Base-by-base conservation (phyloP, 1,139 yeast species). In the Suhomyces atakaporum region DNA sequence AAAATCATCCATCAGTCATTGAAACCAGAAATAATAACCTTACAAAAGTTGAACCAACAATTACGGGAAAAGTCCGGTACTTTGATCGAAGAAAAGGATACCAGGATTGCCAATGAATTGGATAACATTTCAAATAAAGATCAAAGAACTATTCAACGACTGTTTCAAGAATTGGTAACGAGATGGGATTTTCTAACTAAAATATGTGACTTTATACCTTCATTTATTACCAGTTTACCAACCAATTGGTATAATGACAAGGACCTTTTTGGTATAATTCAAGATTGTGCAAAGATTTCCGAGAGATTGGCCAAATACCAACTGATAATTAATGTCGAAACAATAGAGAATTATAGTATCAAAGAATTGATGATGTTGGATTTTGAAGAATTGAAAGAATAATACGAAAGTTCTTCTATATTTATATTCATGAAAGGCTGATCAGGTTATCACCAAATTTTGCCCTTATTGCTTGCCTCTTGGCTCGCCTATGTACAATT, bases 201-300 rank as follows among this genome's bases (percentile, higher is more conserved):
- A 26, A 27, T 62, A n/a, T 47, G 63, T 37, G 63, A 59, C 11
- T 53, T 68, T 20, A 44, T 69, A 11, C 68, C 68, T 1, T 48
- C 53, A 16, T 51, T 66, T 12, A 53, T 68, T 3, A 49, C 60
- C 29, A 58, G 62, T 31, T 51, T 64, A 20, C 71, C 73, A 3
- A 42, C 58, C 3, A 58, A 64, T 43, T 69, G 75, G 75, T 63
- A 53, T 42, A 51, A 55, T 15, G 67, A 67, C 40, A 47, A 51
- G 22, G 44, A 49, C 4, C 47, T 66, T 24, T 44, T 49, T 16
- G 47, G 47, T 3, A 56, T 65, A 2, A 54, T 67, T 25, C 44
- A 54, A 19, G 59, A 57, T 22, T 60, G 68, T 39, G 63, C 60
- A 31, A 47, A 44, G 4, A 42, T 56, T 4, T 43, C 56, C 2